Base-by-base conservation (phyloP, 78 protist species). In the Bodo saltans region DNA sequence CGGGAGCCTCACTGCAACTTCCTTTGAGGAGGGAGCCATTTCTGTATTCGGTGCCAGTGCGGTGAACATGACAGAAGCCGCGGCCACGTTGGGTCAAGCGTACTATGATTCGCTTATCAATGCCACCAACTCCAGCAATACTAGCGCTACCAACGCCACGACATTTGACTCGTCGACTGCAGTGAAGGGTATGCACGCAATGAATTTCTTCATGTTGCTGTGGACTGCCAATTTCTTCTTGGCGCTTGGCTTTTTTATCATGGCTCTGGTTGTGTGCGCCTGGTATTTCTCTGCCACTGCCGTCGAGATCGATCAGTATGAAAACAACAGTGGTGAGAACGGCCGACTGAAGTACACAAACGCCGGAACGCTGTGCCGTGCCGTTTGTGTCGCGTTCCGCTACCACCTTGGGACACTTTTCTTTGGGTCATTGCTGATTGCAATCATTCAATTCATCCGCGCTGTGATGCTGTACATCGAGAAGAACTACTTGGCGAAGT, bases 351-450 rank as follows among this genome's bases (percentile, higher is more conserved):
- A 70, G 82, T 0, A 81, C 25, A 29, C 11, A 28, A 90, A 91
- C 32, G 75, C 75, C 78, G 85, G 83, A 68, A 82, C 86, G 27
- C 90, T 83, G 53, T 74, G 88, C 83, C 8, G 60, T 17, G 88
- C 93, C 4, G 32, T 71, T 27, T 12, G 29, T 34, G 32, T 90
- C 34, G 84, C 89, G 11, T 3, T 90, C n/a, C 39, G 90, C 37
- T 92, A 88, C 88, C 97, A 94, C 72, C 70, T 89, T 34, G 97
- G 97, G n/a, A 88, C 95, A 33, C 52, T 89, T n/a, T 91, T 91
- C 68, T 17, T 88, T 3, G 97, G 97, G 70, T 72, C 93, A 40
- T 69, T 94, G 33, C 79, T 94, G 73, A 53, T 93, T 42, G 91
- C 96, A 2, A 34, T 93, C 53, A 84, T 93, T 3, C 88, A 92